Conservation (phyloP, 331 rosid genomes). For the Quercus lobata region DNA sequence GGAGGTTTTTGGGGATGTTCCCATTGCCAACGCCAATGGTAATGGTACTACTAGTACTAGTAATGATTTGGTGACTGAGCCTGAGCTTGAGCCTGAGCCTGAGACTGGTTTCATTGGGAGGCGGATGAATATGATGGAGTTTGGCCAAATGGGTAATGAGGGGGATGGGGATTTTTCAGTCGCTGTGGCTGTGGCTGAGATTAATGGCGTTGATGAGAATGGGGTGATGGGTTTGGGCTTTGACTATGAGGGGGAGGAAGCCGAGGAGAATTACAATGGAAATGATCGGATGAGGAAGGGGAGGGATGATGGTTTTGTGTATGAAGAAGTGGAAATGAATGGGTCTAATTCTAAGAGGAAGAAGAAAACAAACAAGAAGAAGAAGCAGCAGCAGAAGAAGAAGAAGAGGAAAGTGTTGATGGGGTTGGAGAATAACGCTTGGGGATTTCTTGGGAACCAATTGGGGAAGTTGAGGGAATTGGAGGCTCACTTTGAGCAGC, state of each 20-base stretch:
- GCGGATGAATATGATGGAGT: conserved; percentile 68
- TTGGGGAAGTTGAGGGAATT: conserved; percentile 64
- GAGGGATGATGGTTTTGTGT: conserved; percentile 66
- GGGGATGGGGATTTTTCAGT: conserved; percentile 61
- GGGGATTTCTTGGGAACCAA: conserved; percentile 66
- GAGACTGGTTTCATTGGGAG: conserved; percentile 43
- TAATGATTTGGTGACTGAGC: conserved; percentile 39
- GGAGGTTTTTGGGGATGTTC: conserved; percentile 88
- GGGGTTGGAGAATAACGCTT: conserved; percentile 70
- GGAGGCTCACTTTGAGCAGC: conserved; percentile 76
- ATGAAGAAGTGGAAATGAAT: conserved; percentile 63
- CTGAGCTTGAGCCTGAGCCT: no score
- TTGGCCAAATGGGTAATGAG: conserved; percentile 71
- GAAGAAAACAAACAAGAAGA: no score
- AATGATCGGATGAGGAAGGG: conserved; percentile 52
- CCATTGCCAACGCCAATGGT: conserved; percentile 22
- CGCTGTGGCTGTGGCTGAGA: conserved; percentile 26
- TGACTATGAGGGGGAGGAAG: conserved; percentile 73
- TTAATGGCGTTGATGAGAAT: conserved; percentile 86
- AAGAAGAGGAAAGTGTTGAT: conserved; percentile 52
- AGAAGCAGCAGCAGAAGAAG: conserved; percentile 21
- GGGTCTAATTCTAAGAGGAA: conserved; percentile 55
- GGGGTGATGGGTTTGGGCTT: conserved; percentile 78
- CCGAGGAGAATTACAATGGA: conserved; percentile 68
- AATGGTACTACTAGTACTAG: conserved; percentile 12